phyloP scores from a whole-genome alignment of 805 yeast genomes.

The Saccharomycopsis sp. region DNA sequence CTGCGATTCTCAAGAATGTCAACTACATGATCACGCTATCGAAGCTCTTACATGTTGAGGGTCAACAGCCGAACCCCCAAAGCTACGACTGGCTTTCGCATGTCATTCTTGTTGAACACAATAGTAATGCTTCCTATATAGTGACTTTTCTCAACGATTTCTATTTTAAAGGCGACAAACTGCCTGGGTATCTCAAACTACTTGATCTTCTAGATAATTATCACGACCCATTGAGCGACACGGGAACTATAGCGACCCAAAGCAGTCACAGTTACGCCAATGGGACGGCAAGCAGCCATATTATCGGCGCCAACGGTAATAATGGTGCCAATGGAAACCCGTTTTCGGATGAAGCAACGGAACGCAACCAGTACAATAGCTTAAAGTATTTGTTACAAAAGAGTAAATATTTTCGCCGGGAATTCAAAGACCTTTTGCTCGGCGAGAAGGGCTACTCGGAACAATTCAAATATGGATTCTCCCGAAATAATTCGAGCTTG shows the following conservation, averaged over 20 bases:
- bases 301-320: not conserved
- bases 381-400: slow-evolving; percentile 13
- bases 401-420: slow-evolving; percentile 8
- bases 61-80: no score
- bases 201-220: slow-evolving; percentile 8
- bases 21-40: not conserved
- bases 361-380: slow-evolving; percentile 17
- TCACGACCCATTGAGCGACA: not conserved
- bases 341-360: slow-evolving; percentile 1
- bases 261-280: not conserved
- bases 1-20: not conserved
- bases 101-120: slow-evolving; percentile 6
- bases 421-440: slow-evolving; percentile 12
- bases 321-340: not conserved
- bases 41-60: not conserved
- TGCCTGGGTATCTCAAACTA: slow-evolving; percentile 15
- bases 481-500: slow-evolving; percentile 16
- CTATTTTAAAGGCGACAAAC: slow-evolving; percentile 2
- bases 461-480: slow-evolving; percentile 11
- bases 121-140: slow-evolving; percentile 13
- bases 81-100: not conserved
- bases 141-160: slow-evolving; percentile 8
- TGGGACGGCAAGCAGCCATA: not conserved
- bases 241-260: not conserved
- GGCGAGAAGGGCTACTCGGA: slow-evolving; percentile 20